Base-by-base conservation (phyloP, 352 stramenopile species). In the Phytophthora rubi region DNA sequence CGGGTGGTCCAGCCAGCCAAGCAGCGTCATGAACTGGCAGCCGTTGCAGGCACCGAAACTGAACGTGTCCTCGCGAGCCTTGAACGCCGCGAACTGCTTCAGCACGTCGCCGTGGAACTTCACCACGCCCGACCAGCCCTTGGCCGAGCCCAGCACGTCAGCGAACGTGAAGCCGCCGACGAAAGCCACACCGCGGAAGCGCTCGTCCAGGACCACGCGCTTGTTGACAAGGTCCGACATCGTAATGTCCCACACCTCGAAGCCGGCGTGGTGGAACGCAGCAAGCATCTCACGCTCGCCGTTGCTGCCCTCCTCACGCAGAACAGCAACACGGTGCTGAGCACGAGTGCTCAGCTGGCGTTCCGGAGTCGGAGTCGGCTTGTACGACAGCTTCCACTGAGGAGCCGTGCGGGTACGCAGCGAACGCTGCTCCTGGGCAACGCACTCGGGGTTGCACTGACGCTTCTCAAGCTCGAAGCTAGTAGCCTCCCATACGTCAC, bases 41-140 rank as follows among this genome's bases (percentile, higher is more conserved):
- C 98, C 98, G 77, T 99, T 99, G 83, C 98, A 99, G 0, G 99
- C 92, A 58, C 98, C 98, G 16, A 99, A 93, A 79, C 92, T 98
- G 84, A 99, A 99, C 18, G 98, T 99, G 83, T 99, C 96, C 30
- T 89, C 73, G 62, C 97, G 93, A 15, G 90, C 90, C 53, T 93
- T 92, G 86, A 99, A 99, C 5, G 88, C 87, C 62, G 98, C 68
- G 71, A 99, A 99, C 84, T 99, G 96, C 72, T 96, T 85, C 49
- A 97, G 92, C 15, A 99, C 87, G 71, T 95, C 89, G 26, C 88
- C 73, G 78, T 99, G 98, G 86, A 98, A 99, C 76, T 98, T 98
- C 70, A 99, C 98, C 42, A 98, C 94, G 51, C 92, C 97, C 13
- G 97, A 97, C 97, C 97, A 99, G 59, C 98, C 98, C 82, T 99